These are phyloP conservation scores for Sporobolus alterniflorus DNA, from an alignment of 202 grass and related monocot genomes.

Conservation along the genomic window DNA sequence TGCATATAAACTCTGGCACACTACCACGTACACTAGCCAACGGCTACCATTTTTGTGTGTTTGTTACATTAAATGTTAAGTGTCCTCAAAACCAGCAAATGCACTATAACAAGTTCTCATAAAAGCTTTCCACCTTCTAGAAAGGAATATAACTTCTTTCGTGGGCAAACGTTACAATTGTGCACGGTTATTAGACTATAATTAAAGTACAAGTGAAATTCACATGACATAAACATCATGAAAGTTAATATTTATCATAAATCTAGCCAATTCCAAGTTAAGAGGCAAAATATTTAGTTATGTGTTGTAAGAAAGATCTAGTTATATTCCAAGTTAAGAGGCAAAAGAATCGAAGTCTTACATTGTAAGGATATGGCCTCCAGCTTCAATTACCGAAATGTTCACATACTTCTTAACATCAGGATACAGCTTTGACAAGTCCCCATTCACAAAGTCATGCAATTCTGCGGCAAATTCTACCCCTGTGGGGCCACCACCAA, in stretches of 20 bases:
- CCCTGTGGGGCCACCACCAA: conserved; percentile 84
- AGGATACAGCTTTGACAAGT: conserved; percentile 70
- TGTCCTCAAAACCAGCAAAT: not conserved
- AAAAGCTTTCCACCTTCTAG: not conserved
- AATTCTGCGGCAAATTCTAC: conserved; percentile 91
- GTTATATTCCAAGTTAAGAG: not conserved
- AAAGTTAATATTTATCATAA: not conserved
- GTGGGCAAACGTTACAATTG: not conserved
- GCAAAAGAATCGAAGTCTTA: conserved; percentile 38
- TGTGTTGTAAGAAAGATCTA: not conserved
- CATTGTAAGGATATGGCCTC: conserved; percentile 81
- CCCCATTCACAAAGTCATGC: conserved; percentile 75
- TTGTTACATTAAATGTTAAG: not conserved
- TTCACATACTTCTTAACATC: conserved; percentile 65
- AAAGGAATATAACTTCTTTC: not conserved
- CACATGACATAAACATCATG: not conserved
- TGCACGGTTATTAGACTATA: not conserved
- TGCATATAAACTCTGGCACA: not conserved
- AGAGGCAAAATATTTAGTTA: too few relatives aligned
- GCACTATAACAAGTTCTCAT: not conserved
- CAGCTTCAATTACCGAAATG: conserved; percentile 85
- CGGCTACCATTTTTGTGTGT: not conserved
- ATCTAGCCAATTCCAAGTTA: not conserved
- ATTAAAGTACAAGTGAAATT: not conserved
- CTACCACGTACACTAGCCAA: not conserved